Conservation (phyloP, 1,284 basidiomycete genomes). For the Marasmius fiardii region DNA sequence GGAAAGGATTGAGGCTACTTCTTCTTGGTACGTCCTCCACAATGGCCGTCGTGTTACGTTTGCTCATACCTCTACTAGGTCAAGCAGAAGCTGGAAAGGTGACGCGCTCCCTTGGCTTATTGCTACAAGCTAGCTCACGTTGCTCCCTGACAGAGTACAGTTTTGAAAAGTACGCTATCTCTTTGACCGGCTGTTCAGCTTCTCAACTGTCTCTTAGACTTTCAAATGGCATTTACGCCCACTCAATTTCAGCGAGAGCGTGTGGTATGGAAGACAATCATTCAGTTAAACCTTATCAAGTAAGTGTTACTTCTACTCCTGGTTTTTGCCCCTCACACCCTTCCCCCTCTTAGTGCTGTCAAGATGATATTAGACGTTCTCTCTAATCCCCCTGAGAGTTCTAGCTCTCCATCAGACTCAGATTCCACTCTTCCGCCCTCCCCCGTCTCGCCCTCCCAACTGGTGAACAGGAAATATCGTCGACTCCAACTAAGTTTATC, state of each 20-base stretch:
- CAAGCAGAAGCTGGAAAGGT: conserved; percentile 69
- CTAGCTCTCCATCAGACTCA: not conserved
- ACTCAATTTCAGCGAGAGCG: conserved; percentile 55
- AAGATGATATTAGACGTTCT: conserved; percentile 46
- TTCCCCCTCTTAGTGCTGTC: conserved; percentile 37
- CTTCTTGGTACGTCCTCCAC: conserved; percentile 48
- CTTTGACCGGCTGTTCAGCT: not conserved
- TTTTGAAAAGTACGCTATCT: conserved; percentile 51
- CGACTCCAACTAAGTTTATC: conserved; percentile 51
- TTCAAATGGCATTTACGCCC: conserved; percentile 64
- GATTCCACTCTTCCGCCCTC: conserved; percentile 28
- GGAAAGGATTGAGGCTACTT: conserved; percentile 58
- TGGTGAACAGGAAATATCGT: conserved; percentile 29
- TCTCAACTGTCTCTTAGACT: conserved; percentile 40
- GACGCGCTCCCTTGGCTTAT: not conserved
- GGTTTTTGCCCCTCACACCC: not conserved
- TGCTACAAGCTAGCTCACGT: conserved; percentile 2
- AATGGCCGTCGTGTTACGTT: not conserved
- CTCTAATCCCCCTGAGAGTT: conserved; percentile 10
- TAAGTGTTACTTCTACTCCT: conserved; percentile 21
- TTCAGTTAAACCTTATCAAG: conserved; percentile 68
- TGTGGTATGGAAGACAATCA: conserved; percentile 56
- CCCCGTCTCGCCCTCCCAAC: conserved; percentile 19
- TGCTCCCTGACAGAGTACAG: conserved; percentile 43
- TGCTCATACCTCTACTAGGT: conserved; percentile 31